Evolutionary conservation across 108 stramenopile genomes (phyloP).

Genomic region (Cylindrotheca fusiformis): DNA sequence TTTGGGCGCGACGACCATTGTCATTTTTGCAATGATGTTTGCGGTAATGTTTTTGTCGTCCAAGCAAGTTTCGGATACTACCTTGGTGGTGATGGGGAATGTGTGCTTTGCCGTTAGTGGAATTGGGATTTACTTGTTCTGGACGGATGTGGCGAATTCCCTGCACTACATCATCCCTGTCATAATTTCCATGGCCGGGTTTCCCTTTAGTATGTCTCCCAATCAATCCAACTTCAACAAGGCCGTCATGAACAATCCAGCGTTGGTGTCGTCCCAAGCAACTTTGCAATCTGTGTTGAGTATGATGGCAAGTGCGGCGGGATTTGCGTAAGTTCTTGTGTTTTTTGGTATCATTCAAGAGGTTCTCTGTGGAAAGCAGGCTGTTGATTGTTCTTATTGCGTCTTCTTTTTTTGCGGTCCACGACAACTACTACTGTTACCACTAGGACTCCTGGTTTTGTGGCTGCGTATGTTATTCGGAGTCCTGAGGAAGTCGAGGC

Average conservation of each 20-base stretch:
- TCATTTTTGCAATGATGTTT: conserved; percentile 54
- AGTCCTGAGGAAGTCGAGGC: conserved; percentile 53
- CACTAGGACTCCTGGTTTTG: conserved; percentile 45
- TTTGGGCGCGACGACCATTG: conserved; percentile 46
- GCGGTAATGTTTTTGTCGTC: conserved; percentile 18
- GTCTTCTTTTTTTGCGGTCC: no score
- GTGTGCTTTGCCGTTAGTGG: conserved; percentile 18
- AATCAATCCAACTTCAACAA: conserved; percentile 59
- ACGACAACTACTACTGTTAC: no score
- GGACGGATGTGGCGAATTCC: conserved; percentile 20
- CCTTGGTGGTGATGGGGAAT: conserved; percentile 22
- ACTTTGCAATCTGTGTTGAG: conserved; percentile 69
- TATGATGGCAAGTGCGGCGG: conserved; percentile 60
- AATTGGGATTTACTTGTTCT: conserved; percentile 25
- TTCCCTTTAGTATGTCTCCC: conserved; percentile 62
- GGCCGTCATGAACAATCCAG: conserved; percentile 38
- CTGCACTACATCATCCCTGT: conserved; percentile 47
- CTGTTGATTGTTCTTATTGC: not conserved
- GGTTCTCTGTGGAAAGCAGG: not conserved
- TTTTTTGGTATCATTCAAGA: no score
- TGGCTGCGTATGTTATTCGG: conserved; percentile 59
- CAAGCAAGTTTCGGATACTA: conserved; percentile 11
- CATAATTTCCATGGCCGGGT: conserved; percentile 37
- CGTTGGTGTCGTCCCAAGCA: conserved; percentile 38
- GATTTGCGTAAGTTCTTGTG: conserved; percentile 52